These are phyloP conservation scores for Ramularia endophylla DNA, from an alignment of 2,329 filamentous ascomycete species.

Conservation along the genomic window DNA sequence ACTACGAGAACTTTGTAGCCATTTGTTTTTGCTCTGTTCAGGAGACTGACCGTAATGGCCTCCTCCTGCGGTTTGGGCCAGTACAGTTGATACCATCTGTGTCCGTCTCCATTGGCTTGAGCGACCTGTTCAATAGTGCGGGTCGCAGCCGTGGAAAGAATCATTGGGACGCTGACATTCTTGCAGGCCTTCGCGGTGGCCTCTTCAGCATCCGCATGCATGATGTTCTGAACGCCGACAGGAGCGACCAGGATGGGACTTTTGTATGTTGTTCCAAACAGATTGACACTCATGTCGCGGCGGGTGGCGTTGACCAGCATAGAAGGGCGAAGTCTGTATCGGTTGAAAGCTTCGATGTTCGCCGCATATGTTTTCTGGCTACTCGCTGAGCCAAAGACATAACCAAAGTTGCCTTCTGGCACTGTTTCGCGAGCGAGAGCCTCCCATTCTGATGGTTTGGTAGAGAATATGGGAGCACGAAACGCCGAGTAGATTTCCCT, in stretches of 20 bases:
- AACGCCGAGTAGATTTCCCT: constrained; percentile 35
- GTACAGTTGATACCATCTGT: constrained; percentile 52
- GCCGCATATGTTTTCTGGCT: constrained; percentile 32
- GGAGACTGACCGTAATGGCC: constrained; percentile 58
- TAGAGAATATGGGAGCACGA: constrained; percentile 35
- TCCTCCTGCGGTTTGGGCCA: constrained; percentile 57
- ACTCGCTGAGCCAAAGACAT: constrained; percentile 35
- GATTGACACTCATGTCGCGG: constrained; percentile 20
- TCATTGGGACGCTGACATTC: constrained; percentile 58
- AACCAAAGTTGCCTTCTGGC: constrained; percentile 35
- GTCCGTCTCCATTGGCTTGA: constrained; percentile 45
- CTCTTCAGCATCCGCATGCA: constrained; percentile 59
- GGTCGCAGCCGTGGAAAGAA: constrained; percentile 59
- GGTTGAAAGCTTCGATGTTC: constrained; percentile 36
- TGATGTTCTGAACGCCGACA: constrained; percentile 62
- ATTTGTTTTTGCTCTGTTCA: constrained; percentile 54
- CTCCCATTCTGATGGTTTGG: constrained; percentile 37
- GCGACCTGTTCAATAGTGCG: constrained; percentile 63
- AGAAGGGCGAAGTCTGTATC: constrained; percentile 34
- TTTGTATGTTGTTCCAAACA: constrained; percentile 39
- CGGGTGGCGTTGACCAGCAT: constrained; percentile 37
- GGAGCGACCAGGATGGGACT: constrained; percentile 59
- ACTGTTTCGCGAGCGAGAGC: constrained; percentile 30
- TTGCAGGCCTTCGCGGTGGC: constrained; percentile 59
- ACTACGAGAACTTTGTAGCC: constrained; percentile 64